Evolutionary conservation across 306 rosid genomes (phyloP), one percentile per base, ranked within the genome.

Genomic region (Trifolium fragiferum): DNA sequence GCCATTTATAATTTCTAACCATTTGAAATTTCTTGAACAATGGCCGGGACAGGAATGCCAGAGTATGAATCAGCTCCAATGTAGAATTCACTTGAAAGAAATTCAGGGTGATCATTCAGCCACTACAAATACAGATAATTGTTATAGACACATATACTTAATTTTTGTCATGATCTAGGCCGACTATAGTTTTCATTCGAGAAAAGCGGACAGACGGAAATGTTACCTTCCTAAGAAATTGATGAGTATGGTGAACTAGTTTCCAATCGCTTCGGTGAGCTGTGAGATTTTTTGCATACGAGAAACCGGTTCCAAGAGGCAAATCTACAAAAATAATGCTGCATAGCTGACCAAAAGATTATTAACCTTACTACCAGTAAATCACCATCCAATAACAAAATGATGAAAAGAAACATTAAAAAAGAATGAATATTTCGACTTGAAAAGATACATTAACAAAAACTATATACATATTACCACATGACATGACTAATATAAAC

Each of bases 41-140:
- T 51, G 5, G 60, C 64, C 0, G 98, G 98, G 21, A 78, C 53
- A 55, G 79, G 55, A 37, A 90, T 77, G 37, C 96, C 98, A 14
- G 95, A 84, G 80, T 89, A 90, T 1, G 98, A 93, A 76, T 86
- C 93, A 7, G 86, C 96, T 18, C 87, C 93, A 0, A 93, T 20
- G n/a, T 89, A 90, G 18, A 89, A 32, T 9, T 84, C 78, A 80
- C 86, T 89, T 13, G 90, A 64, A 10, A 64, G 57, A 70, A 89
- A 90, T 67, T 87, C 86, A 1, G 93, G 76, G 67, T 90, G 96
- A 46, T 77, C 77, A 50, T 82, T 38, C 71, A 89, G 41, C 98
- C 98, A 93, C 98, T 93, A 16, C 80, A 84, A 68, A 67, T 3
- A 78, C 27, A 35, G 3, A 84, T 11, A 6, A 66, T 15, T 6